A percentile compares a stretch with the other conserved stretches of the same genome.
phyloP scores from a whole-genome alignment of 176 grass and related monocot genomes.

The Oryza officinalis region DNA sequence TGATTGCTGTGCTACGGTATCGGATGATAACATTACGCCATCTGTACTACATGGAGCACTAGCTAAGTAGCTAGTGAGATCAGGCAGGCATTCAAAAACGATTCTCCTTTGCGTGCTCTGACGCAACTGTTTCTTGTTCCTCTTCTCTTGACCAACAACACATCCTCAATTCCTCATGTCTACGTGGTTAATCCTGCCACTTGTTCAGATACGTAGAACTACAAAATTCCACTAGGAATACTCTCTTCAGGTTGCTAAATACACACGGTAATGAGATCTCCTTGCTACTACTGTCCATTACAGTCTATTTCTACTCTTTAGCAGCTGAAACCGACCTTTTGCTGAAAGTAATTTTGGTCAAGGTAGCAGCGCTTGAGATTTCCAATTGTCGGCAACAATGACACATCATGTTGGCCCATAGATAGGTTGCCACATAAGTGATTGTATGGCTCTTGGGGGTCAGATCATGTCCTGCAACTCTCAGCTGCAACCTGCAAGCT shows the following conservation, averaged over 20 bases:
- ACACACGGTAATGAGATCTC: background rate
- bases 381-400: slow-evolving; percentile 12
- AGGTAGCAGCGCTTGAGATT: background rate
- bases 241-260: background rate
- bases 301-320: background rate
- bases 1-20: background rate
- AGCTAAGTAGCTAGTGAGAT: no score
- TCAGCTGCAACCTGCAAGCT: background rate
- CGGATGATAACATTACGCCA: background rate
- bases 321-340: background rate
- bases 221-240: background rate
- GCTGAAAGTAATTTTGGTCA: slow-evolving; percentile 23
- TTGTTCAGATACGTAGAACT: background rate
- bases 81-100: background rate
- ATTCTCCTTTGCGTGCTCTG: background rate
- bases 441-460: slow-evolving; percentile 30
- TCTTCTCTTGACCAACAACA: background rate
- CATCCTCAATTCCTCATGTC: no score
- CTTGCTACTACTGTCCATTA: background rate
- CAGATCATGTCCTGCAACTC: slow-evolving; percentile 6
- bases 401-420: slow-evolving; percentile 17
- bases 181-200: no score
- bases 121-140: background rate
- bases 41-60: background rate
- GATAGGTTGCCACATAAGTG: slow-evolving; percentile 11